Evolutionary conservation across 345 rosid genomes (phyloP).

Genomic region (Erucastrum elatum): DNA sequence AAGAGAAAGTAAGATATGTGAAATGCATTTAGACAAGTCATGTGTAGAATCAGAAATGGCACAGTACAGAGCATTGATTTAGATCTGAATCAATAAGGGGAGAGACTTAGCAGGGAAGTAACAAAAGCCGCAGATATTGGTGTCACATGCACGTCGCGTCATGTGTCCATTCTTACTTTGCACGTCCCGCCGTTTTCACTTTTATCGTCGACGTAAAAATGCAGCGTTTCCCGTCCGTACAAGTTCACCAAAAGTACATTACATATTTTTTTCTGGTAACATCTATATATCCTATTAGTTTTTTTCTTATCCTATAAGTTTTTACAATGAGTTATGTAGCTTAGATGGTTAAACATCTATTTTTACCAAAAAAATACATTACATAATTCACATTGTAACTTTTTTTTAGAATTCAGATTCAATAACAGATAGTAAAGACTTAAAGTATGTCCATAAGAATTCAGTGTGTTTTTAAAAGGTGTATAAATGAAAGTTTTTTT

Average conservation of each 20-base stretch:
- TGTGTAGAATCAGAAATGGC: slow-evolving; percentile 29
- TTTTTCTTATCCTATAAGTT: too few species aligned
- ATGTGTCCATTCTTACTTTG: slow-evolving; percentile 24
- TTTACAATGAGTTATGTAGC: too few species aligned
- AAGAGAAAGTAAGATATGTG: slow-evolving; percentile 4
- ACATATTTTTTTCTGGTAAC: not conserved
- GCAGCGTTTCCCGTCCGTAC: slow-evolving; percentile 32
- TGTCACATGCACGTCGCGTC: slow-evolving; percentile 36
- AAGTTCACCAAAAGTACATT: not conserved
- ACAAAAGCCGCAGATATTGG: slow-evolving; percentile 26
- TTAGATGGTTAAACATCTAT: too few species aligned
- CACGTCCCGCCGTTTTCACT: slow-evolving; percentile 36
- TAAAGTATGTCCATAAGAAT: not conserved
- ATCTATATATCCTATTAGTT: too few species aligned
- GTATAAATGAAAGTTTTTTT: not conserved
- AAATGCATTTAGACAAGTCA: slow-evolving; percentile 32
- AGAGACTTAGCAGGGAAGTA: slow-evolving; percentile 32
- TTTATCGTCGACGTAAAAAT: slow-evolving; percentile 14
- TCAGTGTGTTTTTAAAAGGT: not conserved
- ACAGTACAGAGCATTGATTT: slow-evolving; percentile 33
- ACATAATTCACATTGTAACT: not conserved
- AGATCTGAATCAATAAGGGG: slow-evolving; percentile 22
- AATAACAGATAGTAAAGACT: not conserved
- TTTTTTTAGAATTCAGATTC: not conserved
- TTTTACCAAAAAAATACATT: not conserved